Evolutionary conservation across 2,329 filamentous ascomycete species (phyloP).

Genomic region (Amphichorda felina): DNA sequence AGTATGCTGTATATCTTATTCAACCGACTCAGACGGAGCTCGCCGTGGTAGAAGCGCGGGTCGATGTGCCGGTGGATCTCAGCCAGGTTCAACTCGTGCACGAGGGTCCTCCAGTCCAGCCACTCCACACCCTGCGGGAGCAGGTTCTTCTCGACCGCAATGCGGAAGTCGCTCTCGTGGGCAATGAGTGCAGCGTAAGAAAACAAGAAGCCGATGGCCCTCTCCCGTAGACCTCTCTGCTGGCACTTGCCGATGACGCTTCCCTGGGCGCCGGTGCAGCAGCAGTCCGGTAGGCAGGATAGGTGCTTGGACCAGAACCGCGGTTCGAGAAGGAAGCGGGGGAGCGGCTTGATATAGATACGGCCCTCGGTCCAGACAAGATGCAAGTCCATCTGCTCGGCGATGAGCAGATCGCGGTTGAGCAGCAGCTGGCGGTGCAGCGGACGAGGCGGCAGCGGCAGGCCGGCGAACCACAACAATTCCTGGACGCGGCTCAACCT

Average conservation of each 20-base stretch:
- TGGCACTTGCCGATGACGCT: background rate
- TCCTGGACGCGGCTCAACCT: background rate
- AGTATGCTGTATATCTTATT: conserved; percentile 24
- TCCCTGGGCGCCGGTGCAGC: background rate
- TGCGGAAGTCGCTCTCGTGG: conserved; percentile 19
- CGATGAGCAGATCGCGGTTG: conserved; percentile 10
- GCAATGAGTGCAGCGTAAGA: conserved; percentile 21
- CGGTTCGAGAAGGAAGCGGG: conserved; percentile 14
- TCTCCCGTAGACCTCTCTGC: background rate
- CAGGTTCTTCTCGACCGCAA: conserved; percentile 14
- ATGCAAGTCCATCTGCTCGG: conserved; percentile 12
- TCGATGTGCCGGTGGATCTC: conserved; percentile 19
- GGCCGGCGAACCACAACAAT: conserved; percentile 13
- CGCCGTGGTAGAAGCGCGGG: conserved; percentile 22
- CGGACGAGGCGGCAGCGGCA: conserved; percentile 12
- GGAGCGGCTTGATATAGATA: conserved; percentile 15
- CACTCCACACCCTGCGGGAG: conserved; percentile 12
- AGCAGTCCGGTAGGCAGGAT: background rate
- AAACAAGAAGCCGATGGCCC: conserved; percentile 17
- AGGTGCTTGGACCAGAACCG: conserved; percentile 8
- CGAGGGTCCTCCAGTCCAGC: conserved; percentile 21
- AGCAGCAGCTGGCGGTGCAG: conserved; percentile 11
- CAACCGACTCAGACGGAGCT: conserved; percentile 22
- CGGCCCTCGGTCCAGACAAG: conserved; percentile 10
- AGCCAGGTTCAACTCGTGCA: conserved; percentile 15